Conservation (phyloP, 495 filamentous ascomycete genomes). For the Corynascus novoguineensis region DNA sequence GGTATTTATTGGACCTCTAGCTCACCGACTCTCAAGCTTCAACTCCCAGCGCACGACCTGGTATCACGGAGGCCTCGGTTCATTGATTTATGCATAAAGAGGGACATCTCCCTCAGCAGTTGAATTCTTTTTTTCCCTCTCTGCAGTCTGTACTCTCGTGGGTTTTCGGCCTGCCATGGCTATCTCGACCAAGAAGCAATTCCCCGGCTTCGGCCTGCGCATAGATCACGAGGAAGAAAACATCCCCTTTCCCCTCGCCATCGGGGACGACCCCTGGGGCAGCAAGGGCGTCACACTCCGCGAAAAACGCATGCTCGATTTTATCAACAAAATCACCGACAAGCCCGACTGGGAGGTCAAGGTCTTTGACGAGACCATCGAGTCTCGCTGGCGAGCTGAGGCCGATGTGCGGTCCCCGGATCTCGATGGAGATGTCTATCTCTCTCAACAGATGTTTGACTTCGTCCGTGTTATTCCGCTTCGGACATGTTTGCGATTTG, state of each 20-base stretch:
- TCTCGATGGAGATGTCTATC: constrained; percentile 26
- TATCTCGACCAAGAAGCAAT: background rate
- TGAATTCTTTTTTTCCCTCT: too few relatives aligned
- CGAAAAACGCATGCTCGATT: constrained; percentile 43
- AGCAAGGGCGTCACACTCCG: constrained; percentile 25
- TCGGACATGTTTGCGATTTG: background rate
- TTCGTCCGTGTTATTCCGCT: constrained; percentile 25
- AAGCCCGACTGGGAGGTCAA: constrained; percentile 50
- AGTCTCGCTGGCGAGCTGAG: constrained; percentile 30
- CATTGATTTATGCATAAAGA: too few relatives aligned
- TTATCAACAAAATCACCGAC: constrained; percentile 34
- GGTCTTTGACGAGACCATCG: constrained; percentile 46
- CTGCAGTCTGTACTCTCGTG: too few relatives aligned
- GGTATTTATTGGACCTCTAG: too few relatives aligned
- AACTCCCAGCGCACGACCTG: too few relatives aligned
- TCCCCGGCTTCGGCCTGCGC: constrained; percentile 2
- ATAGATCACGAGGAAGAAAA: background rate
- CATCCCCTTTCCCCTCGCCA: constrained; percentile 11
- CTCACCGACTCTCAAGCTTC: too few relatives aligned
- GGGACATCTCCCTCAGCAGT: too few relatives aligned
- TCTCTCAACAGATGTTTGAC: constrained; percentile 46
- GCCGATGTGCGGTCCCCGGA: constrained; percentile 10
- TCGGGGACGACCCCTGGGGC: constrained; percentile 4
- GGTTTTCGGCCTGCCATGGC: background rate
- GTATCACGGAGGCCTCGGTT: too few relatives aligned